Conservation (phyloP, 129 eudicot genomes). For the Daucus carota region DNA sequence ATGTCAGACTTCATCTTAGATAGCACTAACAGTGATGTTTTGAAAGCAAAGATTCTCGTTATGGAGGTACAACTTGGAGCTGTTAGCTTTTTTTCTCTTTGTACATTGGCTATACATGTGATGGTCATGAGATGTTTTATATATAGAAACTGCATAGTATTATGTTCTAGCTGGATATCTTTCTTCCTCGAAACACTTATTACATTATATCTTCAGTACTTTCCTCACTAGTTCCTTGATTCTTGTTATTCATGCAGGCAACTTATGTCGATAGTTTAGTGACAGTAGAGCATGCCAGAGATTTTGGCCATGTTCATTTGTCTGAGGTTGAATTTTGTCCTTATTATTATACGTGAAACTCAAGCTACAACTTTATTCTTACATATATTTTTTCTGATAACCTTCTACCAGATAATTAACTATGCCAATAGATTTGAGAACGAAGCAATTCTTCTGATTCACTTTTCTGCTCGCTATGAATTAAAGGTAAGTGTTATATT, state of each 20-base stretch:
- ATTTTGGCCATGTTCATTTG: slow-evolving; percentile 86
- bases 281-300: slow-evolving; percentile 81
- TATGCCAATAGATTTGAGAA: slow-evolving; percentile 66
- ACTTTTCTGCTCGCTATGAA: slow-evolving; percentile 92
- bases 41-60: slow-evolving; percentile 78
- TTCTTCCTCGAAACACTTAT: neutral
- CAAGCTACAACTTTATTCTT: slow-evolving; percentile 2
- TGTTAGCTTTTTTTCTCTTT: neutral
- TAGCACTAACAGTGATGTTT: slow-evolving; percentile 47
- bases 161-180: neutral
- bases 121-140: neutral
- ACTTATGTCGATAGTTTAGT: slow-evolving; percentile 61
- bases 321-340: slow-evolving; percentile 55
- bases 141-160: neutral
- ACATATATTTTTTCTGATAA: slow-evolving; percentile 16
- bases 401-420: slow-evolving; percentile 44
- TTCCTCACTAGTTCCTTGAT: neutral
- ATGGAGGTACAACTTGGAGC: slow-evolving; percentile 58
- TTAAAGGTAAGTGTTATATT: slow-evolving; percentile 50
- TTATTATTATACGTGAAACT: slow-evolving; percentile 2
- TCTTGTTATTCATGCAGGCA: slow-evolving; percentile 36
- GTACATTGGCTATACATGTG: neutral
- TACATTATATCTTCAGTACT: neutral
- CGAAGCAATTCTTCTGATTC: slow-evolving; percentile 91
- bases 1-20: slow-evolving; percentile 81